phyloP scores from a whole-genome alignment of 306 rosid species.

The Styphnolobium japonicum region DNA sequence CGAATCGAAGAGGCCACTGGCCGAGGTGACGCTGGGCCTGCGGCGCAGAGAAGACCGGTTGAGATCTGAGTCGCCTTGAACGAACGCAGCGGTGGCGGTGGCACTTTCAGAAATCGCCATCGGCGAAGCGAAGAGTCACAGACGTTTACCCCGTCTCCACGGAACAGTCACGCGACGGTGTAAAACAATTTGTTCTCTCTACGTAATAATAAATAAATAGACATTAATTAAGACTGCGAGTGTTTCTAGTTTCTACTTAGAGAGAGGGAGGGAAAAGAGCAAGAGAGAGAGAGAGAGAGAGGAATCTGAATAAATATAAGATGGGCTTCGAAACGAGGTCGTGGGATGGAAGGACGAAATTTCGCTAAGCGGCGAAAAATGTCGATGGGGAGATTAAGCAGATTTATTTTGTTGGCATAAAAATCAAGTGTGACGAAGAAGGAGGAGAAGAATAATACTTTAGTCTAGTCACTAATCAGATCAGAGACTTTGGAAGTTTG shows the following conservation, averaged over 20 bases:
- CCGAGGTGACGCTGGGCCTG: conserved; percentile 33
- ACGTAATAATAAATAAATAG: background rate
- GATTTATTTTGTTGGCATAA: background rate
- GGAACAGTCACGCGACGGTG: conserved; percentile 13
- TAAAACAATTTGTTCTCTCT: background rate
- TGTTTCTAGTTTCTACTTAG: too few species aligned
- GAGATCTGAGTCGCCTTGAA: conserved; percentile 49
- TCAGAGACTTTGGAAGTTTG: background rate
- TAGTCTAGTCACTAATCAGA: background rate
- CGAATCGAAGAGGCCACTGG: conserved; percentile 16
- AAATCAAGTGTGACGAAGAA: background rate
- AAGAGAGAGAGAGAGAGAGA: background rate
- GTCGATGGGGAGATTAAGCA: background rate
- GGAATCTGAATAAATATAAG: background rate
- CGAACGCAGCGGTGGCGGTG: background rate
- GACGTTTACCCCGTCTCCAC: background rate
- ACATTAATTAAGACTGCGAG: background rate
- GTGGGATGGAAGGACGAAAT: background rate
- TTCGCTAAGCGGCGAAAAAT: background rate
- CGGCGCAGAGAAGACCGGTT: conserved; percentile 46
- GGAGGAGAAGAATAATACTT: background rate
- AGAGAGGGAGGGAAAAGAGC: too few species aligned
- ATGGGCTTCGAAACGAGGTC: conserved; percentile 15
- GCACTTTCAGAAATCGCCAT: conserved; percentile 65
- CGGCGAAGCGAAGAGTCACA: background rate